Base-by-base conservation (phyloP, 768 basidiomycete genomes). In the Xerocomus spinulosus region DNA sequence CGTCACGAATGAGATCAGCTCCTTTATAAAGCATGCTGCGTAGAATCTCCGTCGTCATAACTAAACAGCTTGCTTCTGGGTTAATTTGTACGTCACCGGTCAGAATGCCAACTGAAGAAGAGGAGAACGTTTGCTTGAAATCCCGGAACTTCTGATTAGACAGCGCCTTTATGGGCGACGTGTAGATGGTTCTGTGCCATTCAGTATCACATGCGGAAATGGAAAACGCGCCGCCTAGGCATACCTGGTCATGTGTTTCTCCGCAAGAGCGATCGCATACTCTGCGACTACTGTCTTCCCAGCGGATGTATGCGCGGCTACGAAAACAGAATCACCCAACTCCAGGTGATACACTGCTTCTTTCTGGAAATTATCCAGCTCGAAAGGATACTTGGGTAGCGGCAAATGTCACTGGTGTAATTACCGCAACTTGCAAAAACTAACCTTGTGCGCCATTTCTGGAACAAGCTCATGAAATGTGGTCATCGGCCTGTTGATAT, bases 61-160 rank as follows among this genome's bases (percentile, higher is more conserved):
- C 88, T 42, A 99, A 73, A 68, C 96, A 99, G 53, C 82, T 89
- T 26, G 92, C 96, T 71, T 99, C 96, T 0, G 96, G 88, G 64
- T 99, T 99, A 60, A 99, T 98, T 67, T 97, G 96, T 10, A 99
- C 95, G 73, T 99, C 96, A 46, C 96, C 96, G 0, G 96, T 99
- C 48, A 99, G 70, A 43, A 99, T 98, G 41, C 96, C 96, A 35
- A 99, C 91, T 9, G 89, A 89, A 9, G 83, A 76, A 4, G 92
- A 81, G 6, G 88, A 88, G 61, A 98, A 99, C 0, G 93, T 95
- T 61, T 88, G 86, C 63, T 97, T 97, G 73, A 99, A 99, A 69
- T 99, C 96, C 45, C 96, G 80, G 66, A 97, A 98, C 67, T 99
- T 99, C 60, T 98, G 96, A 64, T 99, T 99, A 9, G 95, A 98